phyloP scores from a whole-genome alignment of 2,329 filamentous ascomycete species.

The Penicillium sp. region DNA sequence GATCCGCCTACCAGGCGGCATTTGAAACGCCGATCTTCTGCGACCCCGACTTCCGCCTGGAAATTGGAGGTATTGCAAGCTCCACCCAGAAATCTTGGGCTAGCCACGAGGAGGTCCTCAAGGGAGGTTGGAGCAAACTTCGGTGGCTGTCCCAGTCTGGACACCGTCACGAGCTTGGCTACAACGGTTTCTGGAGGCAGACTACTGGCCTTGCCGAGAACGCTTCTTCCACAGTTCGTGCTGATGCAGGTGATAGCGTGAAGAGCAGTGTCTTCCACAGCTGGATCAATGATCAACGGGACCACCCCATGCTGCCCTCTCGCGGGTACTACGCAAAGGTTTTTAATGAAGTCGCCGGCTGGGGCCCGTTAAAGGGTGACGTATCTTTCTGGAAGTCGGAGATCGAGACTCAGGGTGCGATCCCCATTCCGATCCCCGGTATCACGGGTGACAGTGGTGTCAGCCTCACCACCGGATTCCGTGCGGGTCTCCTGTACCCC shows the following conservation, averaged over 20 bases:
- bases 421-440: slow-evolving; percentile 68
- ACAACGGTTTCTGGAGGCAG: slow-evolving; percentile 81
- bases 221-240: slow-evolving; percentile 75
- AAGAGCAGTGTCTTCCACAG: slow-evolving; percentile 82
- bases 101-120: slow-evolving; percentile 83
- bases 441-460: slow-evolving; percentile 67
- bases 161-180: slow-evolving; percentile 70
- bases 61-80: slow-evolving; percentile 74
- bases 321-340: slow-evolving; percentile 75
- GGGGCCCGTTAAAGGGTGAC: slow-evolving; percentile 77
- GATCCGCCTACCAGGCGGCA: slow-evolving; percentile 82
- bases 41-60: slow-evolving; percentile 73
- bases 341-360: slow-evolving; percentile 76
- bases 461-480: slow-evolving; percentile 74
- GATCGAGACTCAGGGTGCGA: slow-evolving; percentile 68
- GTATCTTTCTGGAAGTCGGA: slow-evolving; percentile 95
- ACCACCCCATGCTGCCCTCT: slow-evolving; percentile 78
- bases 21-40: slow-evolving; percentile 78
- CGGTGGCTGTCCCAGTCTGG: slow-evolving; percentile 64
- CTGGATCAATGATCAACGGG: slow-evolving; percentile 72
- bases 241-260: slow-evolving; percentile 82
- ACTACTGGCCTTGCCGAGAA: slow-evolving; percentile 69
- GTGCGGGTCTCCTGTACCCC: slow-evolving; percentile 78
- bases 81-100: slow-evolving; percentile 88
- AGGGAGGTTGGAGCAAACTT: slow-evolving; percentile 70